Evolutionary conservation across 495 filamentous ascomycete genomes (phyloP).

Genomic region (Neurospora sp.): DNA sequence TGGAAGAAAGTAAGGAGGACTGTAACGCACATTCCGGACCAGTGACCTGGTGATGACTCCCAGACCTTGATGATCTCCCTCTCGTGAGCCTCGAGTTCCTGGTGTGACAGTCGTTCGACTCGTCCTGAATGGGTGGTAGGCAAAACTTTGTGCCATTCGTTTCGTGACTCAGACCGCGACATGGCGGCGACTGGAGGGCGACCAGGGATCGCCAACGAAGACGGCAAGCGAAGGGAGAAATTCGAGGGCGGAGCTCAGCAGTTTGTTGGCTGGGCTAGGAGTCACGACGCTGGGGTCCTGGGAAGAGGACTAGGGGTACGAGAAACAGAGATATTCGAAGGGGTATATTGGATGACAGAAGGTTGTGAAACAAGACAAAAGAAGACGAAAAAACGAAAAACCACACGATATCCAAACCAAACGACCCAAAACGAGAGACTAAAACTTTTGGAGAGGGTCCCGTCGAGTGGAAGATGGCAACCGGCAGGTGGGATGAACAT

Average conservation of each 20-base stretch:
- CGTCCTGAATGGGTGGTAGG: slow-evolving; percentile 17
- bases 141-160: slow-evolving; percentile 24
- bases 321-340: background rate
- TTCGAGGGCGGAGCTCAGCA: slow-evolving; percentile 6
- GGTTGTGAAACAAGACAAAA: background rate
- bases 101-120: slow-evolving; percentile 17
- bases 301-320: background rate
- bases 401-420: background rate
- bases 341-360: background rate
- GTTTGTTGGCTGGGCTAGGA: background rate
- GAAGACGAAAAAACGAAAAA: background rate
- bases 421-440: background rate
- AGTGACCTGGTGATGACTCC: slow-evolving; percentile 19
- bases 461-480: background rate
- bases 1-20: background rate
- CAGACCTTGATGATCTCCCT: slow-evolving; percentile 22
- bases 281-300: background rate
- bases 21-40: slow-evolving; percentile 25
- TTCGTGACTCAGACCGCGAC: slow-evolving; percentile 13
- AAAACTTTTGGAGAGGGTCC: background rate
- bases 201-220: slow-evolving; percentile 3
- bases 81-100: slow-evolving; percentile 21
- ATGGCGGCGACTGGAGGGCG: slow-evolving; percentile 11
- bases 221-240: slow-evolving; percentile 2
- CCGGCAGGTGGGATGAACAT: background rate